A percentile compares a stretch with the other conserved stretches of the same genome.
phyloP scores from a whole-genome alignment of 2,329 filamentous ascomycete species.

The Exserohilum turcica region DNA sequence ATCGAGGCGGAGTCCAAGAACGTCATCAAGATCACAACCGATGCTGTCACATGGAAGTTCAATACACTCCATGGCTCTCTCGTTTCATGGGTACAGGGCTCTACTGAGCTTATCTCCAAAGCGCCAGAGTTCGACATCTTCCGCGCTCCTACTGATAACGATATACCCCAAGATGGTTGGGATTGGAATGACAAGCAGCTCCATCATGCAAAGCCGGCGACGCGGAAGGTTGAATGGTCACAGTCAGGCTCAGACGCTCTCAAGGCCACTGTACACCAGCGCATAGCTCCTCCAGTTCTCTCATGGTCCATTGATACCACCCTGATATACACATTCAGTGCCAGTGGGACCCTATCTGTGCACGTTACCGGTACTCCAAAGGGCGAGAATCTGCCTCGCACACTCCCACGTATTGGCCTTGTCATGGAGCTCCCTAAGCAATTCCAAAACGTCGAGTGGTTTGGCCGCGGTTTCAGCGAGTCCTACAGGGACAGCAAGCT shows the following conservation, averaged over 20 bases:
- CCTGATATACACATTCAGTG: slow-evolving; percentile 60
- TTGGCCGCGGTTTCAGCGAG: slow-evolving; percentile 68
- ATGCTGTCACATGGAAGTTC: slow-evolving; percentile 54
- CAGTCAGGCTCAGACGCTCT: slow-evolving; percentile 28
- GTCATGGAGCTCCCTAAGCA: slow-evolving; percentile 57
- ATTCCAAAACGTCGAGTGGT: slow-evolving; percentile 62
- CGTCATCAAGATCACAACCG: slow-evolving; percentile 23
- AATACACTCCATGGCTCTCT: slow-evolving; percentile 59
- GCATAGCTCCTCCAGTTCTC: slow-evolving; percentile 64
- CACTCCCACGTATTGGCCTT: slow-evolving; percentile 67
- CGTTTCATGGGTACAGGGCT: slow-evolving; percentile 39
- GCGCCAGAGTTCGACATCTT: slow-evolving; percentile 60
- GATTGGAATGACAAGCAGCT: slow-evolving; percentile 59
- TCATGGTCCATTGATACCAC: slow-evolving; percentile 55
- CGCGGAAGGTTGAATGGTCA: slow-evolving; percentile 46
- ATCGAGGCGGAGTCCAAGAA: slow-evolving; percentile 26
- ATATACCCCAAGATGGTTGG: slow-evolving; percentile 58
- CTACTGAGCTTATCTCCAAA: slow-evolving; percentile 40
- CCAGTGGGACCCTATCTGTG: slow-evolving; percentile 54
- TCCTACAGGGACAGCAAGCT: slow-evolving; percentile 70
- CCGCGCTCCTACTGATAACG: slow-evolving; percentile 70
- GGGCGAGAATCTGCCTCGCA: slow-evolving; percentile 57
- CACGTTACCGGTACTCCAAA: slow-evolving; percentile 53
- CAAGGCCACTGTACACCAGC: slow-evolving; percentile 53
- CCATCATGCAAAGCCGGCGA: slow-evolving; percentile 34